These are phyloP conservation scores for Aspergillus oerlinghausenensis DNA, from an alignment of 2,329 filamentous ascomycete species.

Conservation along the genomic window DNA sequence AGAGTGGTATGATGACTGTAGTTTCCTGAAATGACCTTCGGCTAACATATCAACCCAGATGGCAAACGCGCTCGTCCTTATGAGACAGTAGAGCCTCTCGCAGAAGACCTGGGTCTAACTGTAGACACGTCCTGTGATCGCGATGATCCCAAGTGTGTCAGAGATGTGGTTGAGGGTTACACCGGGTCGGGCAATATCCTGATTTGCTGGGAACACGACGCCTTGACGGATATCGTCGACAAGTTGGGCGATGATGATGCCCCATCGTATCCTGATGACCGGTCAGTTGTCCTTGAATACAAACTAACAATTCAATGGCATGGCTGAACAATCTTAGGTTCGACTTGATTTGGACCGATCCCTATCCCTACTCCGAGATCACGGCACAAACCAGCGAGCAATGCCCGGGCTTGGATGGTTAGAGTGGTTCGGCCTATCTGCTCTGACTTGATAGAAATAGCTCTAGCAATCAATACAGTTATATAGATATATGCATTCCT, in stretches of 20 bases:
- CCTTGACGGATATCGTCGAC: conserved; percentile 49
- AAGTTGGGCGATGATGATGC: conserved; percentile 49
- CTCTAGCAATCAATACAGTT: neutral
- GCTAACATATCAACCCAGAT: conserved; percentile 29
- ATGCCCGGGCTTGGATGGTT: conserved; percentile 51
- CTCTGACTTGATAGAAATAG: too few species aligned
- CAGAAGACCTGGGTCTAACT: conserved; percentile 50
- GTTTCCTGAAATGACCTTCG: neutral
- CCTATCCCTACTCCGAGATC: conserved; percentile 47
- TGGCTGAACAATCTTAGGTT: conserved; percentile 30
- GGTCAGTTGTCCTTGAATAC: conserved; percentile 25
- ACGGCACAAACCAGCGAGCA: conserved; percentile 46
- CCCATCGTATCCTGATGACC: conserved; percentile 48
- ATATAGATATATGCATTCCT: neutral
- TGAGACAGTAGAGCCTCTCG: conserved; percentile 55
- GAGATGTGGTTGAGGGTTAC: conserved; percentile 47
- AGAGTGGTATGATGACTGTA: conserved; percentile 29
- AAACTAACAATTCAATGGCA: neutral
- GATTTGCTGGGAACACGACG: conserved; percentile 59
- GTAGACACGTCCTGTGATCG: conserved; percentile 55
- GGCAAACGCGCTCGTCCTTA: conserved; percentile 52
- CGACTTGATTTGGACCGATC: conserved; percentile 56
- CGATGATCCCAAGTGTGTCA: conserved; percentile 53
- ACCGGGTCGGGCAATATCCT: conserved; percentile 53
- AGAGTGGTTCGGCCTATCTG: neutral